Conservation (phyloP, 805 yeast species). For the Alloascoidea africana region DNA sequence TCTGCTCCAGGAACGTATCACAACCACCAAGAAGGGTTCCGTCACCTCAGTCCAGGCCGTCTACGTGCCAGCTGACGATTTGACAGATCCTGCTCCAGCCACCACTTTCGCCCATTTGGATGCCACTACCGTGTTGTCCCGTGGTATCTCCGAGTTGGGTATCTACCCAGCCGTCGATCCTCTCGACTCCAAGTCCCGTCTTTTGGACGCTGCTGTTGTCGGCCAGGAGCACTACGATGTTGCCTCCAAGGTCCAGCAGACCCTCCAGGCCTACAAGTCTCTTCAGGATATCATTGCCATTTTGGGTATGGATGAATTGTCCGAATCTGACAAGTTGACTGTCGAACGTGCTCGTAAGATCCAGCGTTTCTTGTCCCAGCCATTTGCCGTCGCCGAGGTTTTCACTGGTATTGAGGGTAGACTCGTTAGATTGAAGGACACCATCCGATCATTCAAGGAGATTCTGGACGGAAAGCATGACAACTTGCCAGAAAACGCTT, state of each 20-base stretch:
- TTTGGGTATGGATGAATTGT: conserved; percentile 99
- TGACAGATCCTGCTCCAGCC: conserved; percentile 99
- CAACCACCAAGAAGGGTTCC: conserved; percentile 99
- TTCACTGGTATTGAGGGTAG: conserved; percentile 99
- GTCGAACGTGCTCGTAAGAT: conserved; percentile 99
- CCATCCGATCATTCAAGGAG: conserved; percentile 88
- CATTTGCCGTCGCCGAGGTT: conserved; percentile 98
- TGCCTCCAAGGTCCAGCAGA: conserved; percentile 93
- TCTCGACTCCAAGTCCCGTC: conserved; percentile 97
- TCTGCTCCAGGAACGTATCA: conserved; percentile 98
- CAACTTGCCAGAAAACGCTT: conserved; percentile 96
- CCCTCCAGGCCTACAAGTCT: conserved; percentile 98
- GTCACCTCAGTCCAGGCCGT: conserved; percentile 99
- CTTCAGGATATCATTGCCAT: conserved; percentile 99
- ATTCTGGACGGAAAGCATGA: conserved; percentile 98
- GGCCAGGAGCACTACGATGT: conserved; percentile 98
- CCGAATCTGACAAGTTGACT: conserved; percentile 95
- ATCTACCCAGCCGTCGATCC: conserved; percentile 99
- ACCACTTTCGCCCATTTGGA: conserved; percentile 99
- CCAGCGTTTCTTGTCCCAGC: conserved; percentile 99
- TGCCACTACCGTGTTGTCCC: conserved; percentile 98
- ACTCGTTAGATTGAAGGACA: conserved; percentile 92
- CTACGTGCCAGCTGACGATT: conserved; percentile 99
- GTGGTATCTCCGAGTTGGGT: conserved; percentile 99
- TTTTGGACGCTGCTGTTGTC: conserved; percentile 91